Conservation (phyloP, 163 green algal species). For the Volvox carteri region DNA sequence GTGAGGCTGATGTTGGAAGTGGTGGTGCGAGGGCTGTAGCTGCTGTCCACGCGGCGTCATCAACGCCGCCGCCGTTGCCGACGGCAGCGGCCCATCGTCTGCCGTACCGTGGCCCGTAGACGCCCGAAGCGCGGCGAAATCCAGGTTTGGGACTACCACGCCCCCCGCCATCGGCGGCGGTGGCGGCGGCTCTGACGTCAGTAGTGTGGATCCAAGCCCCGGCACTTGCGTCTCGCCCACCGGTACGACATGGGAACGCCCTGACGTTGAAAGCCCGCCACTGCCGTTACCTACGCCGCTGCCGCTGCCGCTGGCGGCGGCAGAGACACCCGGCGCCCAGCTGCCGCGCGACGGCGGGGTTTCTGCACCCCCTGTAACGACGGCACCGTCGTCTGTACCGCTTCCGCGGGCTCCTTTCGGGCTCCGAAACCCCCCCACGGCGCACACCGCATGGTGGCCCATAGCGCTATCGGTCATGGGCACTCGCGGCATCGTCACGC, state of each 20-base stretch:
- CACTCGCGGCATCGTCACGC: neutral
- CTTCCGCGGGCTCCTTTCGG: neutral
- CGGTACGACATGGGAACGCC: neutral
- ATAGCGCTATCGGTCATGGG: constrained; percentile 42
- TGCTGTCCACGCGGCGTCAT: neutral
- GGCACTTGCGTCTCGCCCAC: neutral
- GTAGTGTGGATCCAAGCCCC: constrained; percentile 32
- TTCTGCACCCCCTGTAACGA: too few relatives aligned
- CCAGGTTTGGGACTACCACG: constrained; percentile 1
- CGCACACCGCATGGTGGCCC: constrained; percentile 7
- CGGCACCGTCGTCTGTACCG: constrained; percentile 8
- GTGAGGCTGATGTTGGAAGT: neutral
- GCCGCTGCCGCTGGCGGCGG: neutral
- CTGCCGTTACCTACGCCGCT: neutral
- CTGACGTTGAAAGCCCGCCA: neutral
- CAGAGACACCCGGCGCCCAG: neutral
- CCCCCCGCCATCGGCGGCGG: constrained; percentile 3
- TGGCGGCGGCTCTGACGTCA: constrained; percentile 49
- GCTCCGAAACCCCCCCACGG: neutral
- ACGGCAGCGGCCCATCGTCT: neutral
- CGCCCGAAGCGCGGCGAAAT: constrained; percentile 13
- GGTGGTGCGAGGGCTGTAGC: neutral
- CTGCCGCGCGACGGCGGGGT: too few relatives aligned
- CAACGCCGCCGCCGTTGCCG: neutral
- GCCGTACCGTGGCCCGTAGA: neutral